Base-by-base conservation (phyloP, 208 protist genomes). In the Acanthamoeba healyi region DNA sequence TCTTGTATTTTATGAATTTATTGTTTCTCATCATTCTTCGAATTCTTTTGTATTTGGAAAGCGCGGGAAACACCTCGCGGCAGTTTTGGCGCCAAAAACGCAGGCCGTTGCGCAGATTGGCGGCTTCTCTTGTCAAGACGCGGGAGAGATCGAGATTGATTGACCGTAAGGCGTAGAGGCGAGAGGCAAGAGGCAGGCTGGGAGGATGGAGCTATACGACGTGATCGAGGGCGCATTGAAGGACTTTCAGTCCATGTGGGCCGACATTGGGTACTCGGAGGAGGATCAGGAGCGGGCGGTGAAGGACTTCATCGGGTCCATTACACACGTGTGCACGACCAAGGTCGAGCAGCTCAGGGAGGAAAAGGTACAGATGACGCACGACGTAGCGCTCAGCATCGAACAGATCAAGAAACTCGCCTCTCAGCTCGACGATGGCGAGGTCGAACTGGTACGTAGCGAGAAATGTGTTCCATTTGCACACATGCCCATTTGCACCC, bases 401-500 rank as follows among this genome's bases (percentile, higher is more conserved):
- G 81, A 88, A 4, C 44, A 88, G 36, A 88, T 88, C 15, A 38
- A 38, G n/a, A 24, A 63, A 34, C 34, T 88, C 7, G 81, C 81
- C 3, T 24, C 9, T 7, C 40, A 88, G 81, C 54, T 88, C 24
- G 81, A 38, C 12, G 81, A 88, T 38, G 81, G 81, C 34, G 81
- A 88, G 38, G 81, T 88, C 2, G 81, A 88, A 26, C n/a, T 88
- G 46, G 81, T 88, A 29, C 29, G 22, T 58, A n/a, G n/a, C n/a
- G n/a, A n/a, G n/a, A n/a, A n/a, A n/a, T n/a, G n/a, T n/a, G n/a
- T n/a, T n/a, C n/a, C n/a, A n/a, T n/a, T n/a, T n/a, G n/a, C n/a
- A 79, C 34, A 38, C 10, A 26, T n/a, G 42, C 1, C 40, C 29
- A 12, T 36, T 82, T 26, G 14, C 49, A 56, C 12, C 12, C 40